Percentiles rank a stretch among this genome's conserved stretches.
These are phyloP conservation scores for Pyrenophora tritici-repentis DNA, from an alignment of 2,329 filamentous ascomycete genomes.

Conservation along the genomic window DNA sequence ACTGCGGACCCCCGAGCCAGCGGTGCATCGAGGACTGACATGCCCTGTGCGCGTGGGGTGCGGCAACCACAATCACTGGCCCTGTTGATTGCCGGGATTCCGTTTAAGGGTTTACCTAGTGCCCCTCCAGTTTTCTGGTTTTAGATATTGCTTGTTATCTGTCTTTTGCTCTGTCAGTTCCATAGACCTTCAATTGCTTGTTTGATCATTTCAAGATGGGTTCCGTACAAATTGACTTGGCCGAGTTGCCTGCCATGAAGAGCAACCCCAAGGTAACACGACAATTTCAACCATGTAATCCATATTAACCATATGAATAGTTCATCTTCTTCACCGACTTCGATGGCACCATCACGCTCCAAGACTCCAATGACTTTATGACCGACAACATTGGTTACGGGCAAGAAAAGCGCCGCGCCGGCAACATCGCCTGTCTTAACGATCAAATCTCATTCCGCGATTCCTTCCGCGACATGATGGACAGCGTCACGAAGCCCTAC, in stretches of 20 bases:
- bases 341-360: constrained; percentile 88
- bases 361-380: constrained; percentile 72
- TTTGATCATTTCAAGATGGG: constrained; percentile 35
- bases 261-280: constrained; percentile 62
- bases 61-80: constrained; percentile 24
- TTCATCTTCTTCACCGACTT: constrained; percentile 99
- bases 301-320: constrained; percentile 45
- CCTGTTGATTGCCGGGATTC: constrained; percentile 26
- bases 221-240: constrained; percentile 34
- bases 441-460: constrained; percentile 75
- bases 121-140: constrained; percentile 12
- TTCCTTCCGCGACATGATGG: constrained; percentile 89
- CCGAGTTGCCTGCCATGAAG: constrained; percentile 53
- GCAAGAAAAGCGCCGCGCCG: constrained; percentile 67
- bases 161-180: neutral
- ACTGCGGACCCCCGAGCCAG: constrained; percentile 11
- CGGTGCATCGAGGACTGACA: constrained; percentile 27
- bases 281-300: constrained; percentile 1
- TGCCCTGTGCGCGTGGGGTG: constrained; percentile 33
- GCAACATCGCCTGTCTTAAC: constrained; percentile 77
- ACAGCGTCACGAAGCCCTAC: constrained; percentile 80
- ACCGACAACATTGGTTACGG: constrained; percentile 94
- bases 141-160: neutral
- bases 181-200: neutral
- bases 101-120: constrained; percentile 20